phyloP scores from a whole-genome alignment of 371 early-diverging fungal genomes.

The Mortierella sp. region DNA sequence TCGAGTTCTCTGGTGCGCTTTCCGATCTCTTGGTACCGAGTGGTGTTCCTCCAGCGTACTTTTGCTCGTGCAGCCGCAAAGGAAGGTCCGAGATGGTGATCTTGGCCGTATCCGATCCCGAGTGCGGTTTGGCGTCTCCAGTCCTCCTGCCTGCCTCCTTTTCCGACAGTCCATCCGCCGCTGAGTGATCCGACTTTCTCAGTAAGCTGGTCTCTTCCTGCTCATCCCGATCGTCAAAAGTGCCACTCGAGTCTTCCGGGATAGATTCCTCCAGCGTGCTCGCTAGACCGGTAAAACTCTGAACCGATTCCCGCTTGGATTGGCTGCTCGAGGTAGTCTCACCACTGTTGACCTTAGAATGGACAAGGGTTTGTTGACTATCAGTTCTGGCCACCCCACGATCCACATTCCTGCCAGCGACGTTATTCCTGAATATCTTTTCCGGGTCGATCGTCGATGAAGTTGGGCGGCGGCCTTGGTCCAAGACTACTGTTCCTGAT shows the following conservation, averaged over 20 bases:
- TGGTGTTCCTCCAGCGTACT: constrained; percentile 40
- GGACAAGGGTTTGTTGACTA: constrained; percentile 9
- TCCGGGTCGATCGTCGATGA: neutral
- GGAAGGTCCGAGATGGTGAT: neutral
- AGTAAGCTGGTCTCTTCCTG: constrained; percentile 28
- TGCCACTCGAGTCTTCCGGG: constrained; percentile 13
- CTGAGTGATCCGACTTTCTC: neutral
- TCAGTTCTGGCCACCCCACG: neutral
- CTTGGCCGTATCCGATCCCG: neutral
- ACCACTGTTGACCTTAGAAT: constrained; percentile 7
- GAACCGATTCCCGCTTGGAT: constrained; percentile 26
- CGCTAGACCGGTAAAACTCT: constrained; percentile 20
- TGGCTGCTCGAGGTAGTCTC: neutral
- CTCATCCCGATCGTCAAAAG: constrained; percentile 29
- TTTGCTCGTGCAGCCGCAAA: constrained; percentile 11
- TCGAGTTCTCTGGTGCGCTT: constrained; percentile 27
- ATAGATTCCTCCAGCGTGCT: constrained; percentile 19
- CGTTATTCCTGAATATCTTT: neutral
- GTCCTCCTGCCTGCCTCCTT: neutral
- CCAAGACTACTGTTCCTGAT: constrained; percentile 44
- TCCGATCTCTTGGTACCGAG: constrained; percentile 40
- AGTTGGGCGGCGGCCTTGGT: neutral
- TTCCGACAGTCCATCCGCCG: neutral
- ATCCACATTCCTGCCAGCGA: neutral
- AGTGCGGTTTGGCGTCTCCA: neutral